Evolutionary conservation across 129 eudicot genomes (phyloP).

Genomic region (Flaveria sonorensis): DNA sequence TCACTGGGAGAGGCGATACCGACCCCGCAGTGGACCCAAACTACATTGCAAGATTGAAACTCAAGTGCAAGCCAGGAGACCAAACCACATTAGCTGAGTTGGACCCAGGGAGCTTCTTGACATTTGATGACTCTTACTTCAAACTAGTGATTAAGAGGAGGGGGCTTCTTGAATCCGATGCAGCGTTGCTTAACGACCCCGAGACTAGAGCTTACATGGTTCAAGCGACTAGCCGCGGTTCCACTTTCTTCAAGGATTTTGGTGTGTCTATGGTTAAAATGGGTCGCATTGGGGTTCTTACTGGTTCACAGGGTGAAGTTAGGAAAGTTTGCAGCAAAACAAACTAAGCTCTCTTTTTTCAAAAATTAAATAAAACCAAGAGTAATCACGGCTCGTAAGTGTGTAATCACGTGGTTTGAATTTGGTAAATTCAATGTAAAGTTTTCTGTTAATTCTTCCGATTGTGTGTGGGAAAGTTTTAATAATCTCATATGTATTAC

Average conservation of each 20-base stretch:
- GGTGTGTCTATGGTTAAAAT: slow-evolving; percentile 64
- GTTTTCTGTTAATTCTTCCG: neutral
- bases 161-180: slow-evolving; percentile 58
- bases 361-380: neutral
- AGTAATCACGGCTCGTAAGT: neutral
- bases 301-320: slow-evolving; percentile 60
- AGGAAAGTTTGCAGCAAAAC: slow-evolving; percentile 51
- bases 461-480: no score
- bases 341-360: slow-evolving; percentile 27
- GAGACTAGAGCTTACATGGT: slow-evolving; percentile 44
- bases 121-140: slow-evolving; percentile 54
- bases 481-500: neutral
- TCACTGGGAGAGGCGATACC: slow-evolving; percentile 62
- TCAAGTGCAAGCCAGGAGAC: slow-evolving; percentile 47
- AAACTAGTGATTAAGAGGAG: slow-evolving; percentile 41
- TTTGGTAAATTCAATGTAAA: neutral
- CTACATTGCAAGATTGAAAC: slow-evolving; percentile 47
- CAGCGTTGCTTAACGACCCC: slow-evolving; percentile 48
- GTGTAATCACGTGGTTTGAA: no score
- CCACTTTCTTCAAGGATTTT: slow-evolving; percentile 57
- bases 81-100: slow-evolving; percentile 50
- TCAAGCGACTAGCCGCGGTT: slow-evolving; percentile 40
- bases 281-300: slow-evolving; percentile 71
- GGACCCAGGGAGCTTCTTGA: slow-evolving; percentile 62
- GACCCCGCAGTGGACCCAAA: slow-evolving; percentile 66